Percentiles rank a stretch among this genome's conserved stretches.
Evolutionary conservation across 306 rosid genomes (phyloP).

Genomic region (Herpetospermum pedunculosum): DNA sequence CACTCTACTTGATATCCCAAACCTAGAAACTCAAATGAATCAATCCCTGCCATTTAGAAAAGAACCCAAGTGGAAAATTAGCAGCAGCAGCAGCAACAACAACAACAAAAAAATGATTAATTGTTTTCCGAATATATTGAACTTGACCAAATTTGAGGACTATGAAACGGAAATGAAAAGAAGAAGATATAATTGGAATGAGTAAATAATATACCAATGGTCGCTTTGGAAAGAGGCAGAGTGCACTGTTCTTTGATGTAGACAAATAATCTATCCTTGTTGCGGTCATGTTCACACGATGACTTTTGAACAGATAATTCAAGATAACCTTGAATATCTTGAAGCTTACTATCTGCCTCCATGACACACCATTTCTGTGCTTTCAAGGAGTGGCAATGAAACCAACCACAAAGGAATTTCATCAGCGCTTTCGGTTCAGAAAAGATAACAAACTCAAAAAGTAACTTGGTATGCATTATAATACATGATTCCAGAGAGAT

Average conservation of each 20-base stretch:
- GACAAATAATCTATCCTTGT: slow-evolving; percentile 75
- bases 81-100: too few species aligned
- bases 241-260: slow-evolving; percentile 63
- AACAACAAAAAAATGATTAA: too few species aligned
- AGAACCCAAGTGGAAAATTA: background rate
- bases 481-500: slow-evolving; percentile 86
- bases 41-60: slow-evolving; percentile 59
- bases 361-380: slow-evolving; percentile 70
- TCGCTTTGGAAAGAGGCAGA: slow-evolving; percentile 56
- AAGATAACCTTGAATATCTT: slow-evolving; percentile 82
- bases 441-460: slow-evolving; percentile 12
- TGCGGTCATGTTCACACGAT: slow-evolving; percentile 60
- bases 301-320: slow-evolving; percentile 87
- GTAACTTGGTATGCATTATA: slow-evolving; percentile 21
- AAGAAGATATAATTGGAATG: background rate
- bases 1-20: slow-evolving; percentile 85
- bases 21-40: slow-evolving; percentile 85
- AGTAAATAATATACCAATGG: slow-evolving; percentile 33
- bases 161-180: background rate
- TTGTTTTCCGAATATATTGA: too few species aligned
- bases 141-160: slow-evolving; percentile 1
- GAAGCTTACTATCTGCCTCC: slow-evolving; percentile 66
- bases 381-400: slow-evolving; percentile 25
- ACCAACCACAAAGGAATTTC: background rate
- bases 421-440: slow-evolving; percentile 3